These are phyloP conservation scores for Penicillium canescens DNA, from an alignment of 495 filamentous ascomycete species.

Conservation along the genomic window DNA sequence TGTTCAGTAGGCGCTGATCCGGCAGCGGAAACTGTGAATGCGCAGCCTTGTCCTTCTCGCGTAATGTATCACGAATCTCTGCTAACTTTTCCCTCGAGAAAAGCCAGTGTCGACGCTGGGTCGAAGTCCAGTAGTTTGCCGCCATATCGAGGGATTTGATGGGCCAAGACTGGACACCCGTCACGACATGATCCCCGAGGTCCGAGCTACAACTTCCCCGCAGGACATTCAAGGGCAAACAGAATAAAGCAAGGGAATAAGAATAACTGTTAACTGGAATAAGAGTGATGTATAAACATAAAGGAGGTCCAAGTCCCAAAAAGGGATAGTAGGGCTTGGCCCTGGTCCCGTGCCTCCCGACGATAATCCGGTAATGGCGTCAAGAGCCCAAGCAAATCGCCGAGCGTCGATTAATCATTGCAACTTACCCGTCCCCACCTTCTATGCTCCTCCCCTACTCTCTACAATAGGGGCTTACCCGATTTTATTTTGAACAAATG, in stretches of 20 bases:
- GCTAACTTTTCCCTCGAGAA: conserved; percentile 79
- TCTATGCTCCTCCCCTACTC: conserved; percentile 1
- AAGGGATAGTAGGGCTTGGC: conserved; percentile 38
- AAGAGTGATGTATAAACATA: conserved; percentile 1
- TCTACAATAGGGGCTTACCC: neutral
- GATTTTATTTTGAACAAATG: conserved; percentile 21
- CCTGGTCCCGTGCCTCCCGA: conserved; percentile 33
- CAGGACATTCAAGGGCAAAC: neutral
- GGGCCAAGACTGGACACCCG: neutral
- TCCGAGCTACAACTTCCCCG: neutral
- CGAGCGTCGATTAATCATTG: conserved; percentile 35
- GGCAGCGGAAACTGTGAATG: conserved; percentile 81
- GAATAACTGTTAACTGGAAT: neutral
- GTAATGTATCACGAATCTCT: conserved; percentile 68
- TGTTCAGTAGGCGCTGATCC: conserved; percentile 77
- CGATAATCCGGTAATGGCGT: conserved; percentile 30
- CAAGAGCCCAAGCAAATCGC: conserved; percentile 41
- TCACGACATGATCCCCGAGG: conserved; percentile 5
- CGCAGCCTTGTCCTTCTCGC: conserved; percentile 67
- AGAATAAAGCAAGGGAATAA: neutral
- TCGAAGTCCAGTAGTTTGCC: conserved; percentile 95
- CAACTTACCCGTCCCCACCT: conserved; percentile 24
- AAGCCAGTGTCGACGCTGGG: conserved; percentile 86
- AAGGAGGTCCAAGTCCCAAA: conserved; percentile 23
- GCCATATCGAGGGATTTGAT: conserved; percentile 61